Percentiles rank a stretch among this genome's conserved stretches.
phyloP scores from a whole-genome alignment of 768 basidiomycete species.

The Royoungia palumana region DNA sequence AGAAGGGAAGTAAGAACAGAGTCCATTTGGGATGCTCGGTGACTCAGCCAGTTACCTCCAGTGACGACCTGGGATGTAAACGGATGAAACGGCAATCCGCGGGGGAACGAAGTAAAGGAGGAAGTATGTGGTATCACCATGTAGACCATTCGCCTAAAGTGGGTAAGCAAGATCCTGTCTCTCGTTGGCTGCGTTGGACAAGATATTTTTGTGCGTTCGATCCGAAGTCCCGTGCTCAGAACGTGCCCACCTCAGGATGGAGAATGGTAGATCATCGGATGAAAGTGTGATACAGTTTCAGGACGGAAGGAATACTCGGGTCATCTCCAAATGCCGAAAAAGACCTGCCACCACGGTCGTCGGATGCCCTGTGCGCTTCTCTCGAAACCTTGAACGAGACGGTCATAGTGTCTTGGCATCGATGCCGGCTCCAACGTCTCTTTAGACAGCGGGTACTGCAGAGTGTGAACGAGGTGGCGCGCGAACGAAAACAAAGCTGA shows the following conservation, averaged over 20 bases:
- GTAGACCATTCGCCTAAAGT: too few relatives aligned
- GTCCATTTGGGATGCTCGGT: background rate
- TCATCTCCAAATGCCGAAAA: slow-evolving; percentile 65
- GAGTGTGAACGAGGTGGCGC: slow-evolving; percentile 9
- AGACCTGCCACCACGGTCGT: slow-evolving; percentile 81
- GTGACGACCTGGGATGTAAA: too few relatives aligned
- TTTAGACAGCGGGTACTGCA: slow-evolving; percentile 63
- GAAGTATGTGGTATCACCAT: too few relatives aligned
- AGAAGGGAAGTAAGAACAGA: background rate
- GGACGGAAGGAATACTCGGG: too few relatives aligned
- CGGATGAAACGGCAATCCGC: background rate
- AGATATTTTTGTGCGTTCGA: background rate
- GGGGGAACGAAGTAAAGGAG: too few relatives aligned
- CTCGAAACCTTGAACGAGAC: slow-evolving; percentile 69
- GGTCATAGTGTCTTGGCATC: slow-evolving; percentile 68
- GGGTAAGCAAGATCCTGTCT: background rate
- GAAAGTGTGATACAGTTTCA: too few relatives aligned
- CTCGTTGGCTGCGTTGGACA: background rate
- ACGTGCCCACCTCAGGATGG: too few relatives aligned
- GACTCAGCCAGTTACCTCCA: background rate
- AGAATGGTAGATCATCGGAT: too few relatives aligned
- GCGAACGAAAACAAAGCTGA: slow-evolving; percentile 21
- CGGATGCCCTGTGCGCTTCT: slow-evolving; percentile 74
- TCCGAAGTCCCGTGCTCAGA: background rate
- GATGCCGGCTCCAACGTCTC: slow-evolving; percentile 67